Base-by-base conservation (phyloP, 768 basidiomycete species). In the Suillus hirtellus region DNA sequence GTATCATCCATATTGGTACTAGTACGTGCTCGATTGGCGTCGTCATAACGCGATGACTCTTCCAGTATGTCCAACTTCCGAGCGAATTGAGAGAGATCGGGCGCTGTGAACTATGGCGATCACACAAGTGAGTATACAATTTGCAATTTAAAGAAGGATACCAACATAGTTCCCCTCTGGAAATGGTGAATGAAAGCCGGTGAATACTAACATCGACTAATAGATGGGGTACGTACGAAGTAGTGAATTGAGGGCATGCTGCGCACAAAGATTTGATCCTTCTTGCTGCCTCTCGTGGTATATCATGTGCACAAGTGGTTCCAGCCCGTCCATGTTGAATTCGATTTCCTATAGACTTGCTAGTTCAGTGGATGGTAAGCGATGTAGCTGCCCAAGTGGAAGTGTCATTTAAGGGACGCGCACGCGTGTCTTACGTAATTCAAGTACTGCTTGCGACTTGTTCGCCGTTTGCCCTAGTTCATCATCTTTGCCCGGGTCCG, bases 1-100 rank as follows among this genome's bases (percentile, higher is more conserved):
- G 93, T 93, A 73, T 96, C 95, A 68, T 97, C 95, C 90, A 95
- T 93, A 71, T 97, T 97, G 64, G 83, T 80, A 76, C 89, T 89
- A 47, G 77, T 73, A 60, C 69, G 69, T 35, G 76, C 78, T 40
- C 74, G 68, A 72, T 80, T 80, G 53, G 73, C 78, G 56, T 81
- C 79, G 62, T 86, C 81, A 66, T 87, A 89, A 27, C 56, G 56
- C 17, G 56, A 58, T 61, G 80, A 79, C 62, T 78, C 78, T 71
- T 94, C 93, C 11, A 91, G 79, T 6, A 73, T 69, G 72, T 94
- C 93, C 10, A 95, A 75, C 63, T 80, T 79, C n/a, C 75, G 79
- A 12, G 90, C 93, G 68, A 94, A 87, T 64, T 81, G 81, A 6
- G 91, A 89, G 15, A 95, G 84, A 81, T 93, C 92, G 42, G 89